phyloP scores from a whole-genome alignment of 768 basidiomycete genomes.

The Macrolepiota fuliginosa region DNA sequence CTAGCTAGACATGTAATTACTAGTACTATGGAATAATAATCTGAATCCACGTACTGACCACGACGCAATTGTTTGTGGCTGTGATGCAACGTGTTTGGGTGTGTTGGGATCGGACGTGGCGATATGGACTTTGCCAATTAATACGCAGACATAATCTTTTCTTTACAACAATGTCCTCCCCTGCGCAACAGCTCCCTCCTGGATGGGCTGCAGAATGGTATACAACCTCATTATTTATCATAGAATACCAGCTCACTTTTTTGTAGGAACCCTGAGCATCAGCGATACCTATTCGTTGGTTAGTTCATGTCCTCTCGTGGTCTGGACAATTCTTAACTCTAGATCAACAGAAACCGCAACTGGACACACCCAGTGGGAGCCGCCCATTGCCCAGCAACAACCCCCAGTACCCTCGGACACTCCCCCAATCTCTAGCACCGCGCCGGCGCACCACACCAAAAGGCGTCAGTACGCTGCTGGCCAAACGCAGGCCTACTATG shows the following conservation, averaged over 20 bases:
- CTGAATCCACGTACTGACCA: constrained; percentile 4
- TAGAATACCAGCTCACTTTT: constrained; percentile 17
- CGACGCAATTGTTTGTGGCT: constrained; percentile 15
- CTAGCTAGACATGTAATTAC: not conserved
- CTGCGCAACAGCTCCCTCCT: constrained; percentile 72
- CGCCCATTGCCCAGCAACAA: constrained; percentile 43
- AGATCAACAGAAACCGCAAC: constrained; percentile 68
- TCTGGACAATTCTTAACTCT: constrained; percentile 19
- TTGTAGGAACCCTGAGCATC: constrained; percentile 73
- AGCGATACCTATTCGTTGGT: constrained; percentile 91
- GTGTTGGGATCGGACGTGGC: constrained; percentile 29
- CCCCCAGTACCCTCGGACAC: constrained; percentile 35
- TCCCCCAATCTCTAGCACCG: constrained; percentile 41
- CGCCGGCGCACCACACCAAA: constrained; percentile 51
- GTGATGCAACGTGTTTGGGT: constrained; percentile 27
- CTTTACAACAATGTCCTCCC: constrained; percentile 42
- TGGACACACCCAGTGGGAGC: constrained; percentile 88
- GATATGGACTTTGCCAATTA: constrained; percentile 14
- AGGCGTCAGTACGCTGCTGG: constrained; percentile 94
- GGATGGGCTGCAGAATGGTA: constrained; percentile 96
- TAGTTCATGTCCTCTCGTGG: constrained; percentile 26
- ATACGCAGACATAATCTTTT: constrained; percentile 14
- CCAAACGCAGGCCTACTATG: constrained; percentile 89
- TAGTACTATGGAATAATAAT: not conserved
- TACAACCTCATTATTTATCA: constrained; percentile 19